phyloP scores from a whole-genome alignment of 2,329 filamentous ascomycete genomes.

The Cadophora sp. region DNA sequence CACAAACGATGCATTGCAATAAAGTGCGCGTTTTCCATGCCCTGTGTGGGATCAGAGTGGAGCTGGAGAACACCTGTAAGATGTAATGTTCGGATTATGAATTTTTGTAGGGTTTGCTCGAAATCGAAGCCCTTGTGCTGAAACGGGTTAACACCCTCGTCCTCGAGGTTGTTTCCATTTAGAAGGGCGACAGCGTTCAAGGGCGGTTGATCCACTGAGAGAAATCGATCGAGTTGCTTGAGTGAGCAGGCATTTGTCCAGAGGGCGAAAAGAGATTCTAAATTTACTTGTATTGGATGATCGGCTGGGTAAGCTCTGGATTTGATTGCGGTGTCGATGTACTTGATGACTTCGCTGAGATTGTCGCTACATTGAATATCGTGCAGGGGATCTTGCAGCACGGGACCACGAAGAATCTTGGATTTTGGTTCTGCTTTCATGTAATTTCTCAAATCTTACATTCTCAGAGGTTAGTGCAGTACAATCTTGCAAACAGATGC shows the following conservation, averaged over 20 bases:
- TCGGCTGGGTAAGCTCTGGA: neutral
- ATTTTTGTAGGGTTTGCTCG: neutral
- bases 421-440: neutral
- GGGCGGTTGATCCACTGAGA: neutral
- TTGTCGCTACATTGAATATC: neutral
- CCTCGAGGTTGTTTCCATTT: neutral
- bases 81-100: constrained; percentile 9
- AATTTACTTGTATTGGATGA: neutral
- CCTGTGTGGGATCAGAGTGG: neutral
- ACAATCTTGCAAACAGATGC: neutral
- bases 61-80: neutral
- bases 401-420: neutral
- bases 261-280: neutral
- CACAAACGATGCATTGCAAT: neutral
- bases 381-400: neutral
- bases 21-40: neutral
- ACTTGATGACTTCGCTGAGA: neutral
- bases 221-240: constrained; percentile 11
- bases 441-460: neutral
- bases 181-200: neutral
- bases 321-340: neutral
- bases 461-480: neutral
- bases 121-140: neutral
- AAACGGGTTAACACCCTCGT: neutral
- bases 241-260: constrained; percentile 11